These are phyloP conservation scores for Ustilago loliicola DNA, from an alignment of 1,284 basidiomycete genomes.

Conservation along the genomic window DNA sequence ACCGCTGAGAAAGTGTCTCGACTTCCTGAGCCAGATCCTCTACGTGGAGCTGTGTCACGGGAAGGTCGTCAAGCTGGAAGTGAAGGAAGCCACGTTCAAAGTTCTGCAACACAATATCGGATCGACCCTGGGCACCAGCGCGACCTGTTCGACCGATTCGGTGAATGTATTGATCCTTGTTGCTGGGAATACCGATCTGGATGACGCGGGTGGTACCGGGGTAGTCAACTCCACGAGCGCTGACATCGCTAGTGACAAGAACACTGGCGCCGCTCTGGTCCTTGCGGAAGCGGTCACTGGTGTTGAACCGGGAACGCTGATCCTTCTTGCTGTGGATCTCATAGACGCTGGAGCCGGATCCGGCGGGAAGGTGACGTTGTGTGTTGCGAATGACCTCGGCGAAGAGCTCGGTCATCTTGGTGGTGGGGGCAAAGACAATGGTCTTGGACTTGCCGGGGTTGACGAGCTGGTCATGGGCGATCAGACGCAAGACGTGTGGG, in stretches of 20 bases:
- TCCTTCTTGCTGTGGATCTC: constrained; percentile 89
- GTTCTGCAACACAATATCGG: constrained; percentile 86
- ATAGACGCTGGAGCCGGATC: constrained; percentile 70
- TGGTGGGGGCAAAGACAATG: constrained; percentile 91
- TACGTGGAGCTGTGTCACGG: constrained; percentile 77
- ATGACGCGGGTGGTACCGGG: constrained; percentile 89
- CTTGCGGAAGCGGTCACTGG: constrained; percentile 79
- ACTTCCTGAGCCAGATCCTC: constrained; percentile 75
- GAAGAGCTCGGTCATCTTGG: constrained; percentile 84
- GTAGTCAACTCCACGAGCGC: constrained; percentile 73
- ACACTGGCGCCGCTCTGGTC: constrained; percentile 74
- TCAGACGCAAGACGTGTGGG: constrained; percentile 82
- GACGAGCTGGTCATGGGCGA: constrained; percentile 89
- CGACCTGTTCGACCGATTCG: constrained; percentile 92
- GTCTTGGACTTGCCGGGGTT: constrained; percentile 82
- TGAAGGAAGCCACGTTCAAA: constrained; percentile 84
- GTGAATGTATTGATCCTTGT: constrained; percentile 86
- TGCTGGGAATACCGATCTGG: constrained; percentile 85
- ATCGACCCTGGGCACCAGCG: constrained; percentile 79
- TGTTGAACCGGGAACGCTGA: constrained; percentile 78
- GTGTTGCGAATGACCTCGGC: constrained; percentile 73
- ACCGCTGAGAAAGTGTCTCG: constrained; percentile 73
- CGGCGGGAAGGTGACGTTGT: constrained; percentile 37
- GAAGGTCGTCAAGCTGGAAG: constrained; percentile 78
- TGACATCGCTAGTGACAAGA: constrained; percentile 72